Percentiles rank a stretch among this genome's conserved stretches.
Evolutionary conservation across 2,329 filamentous ascomycete species (phyloP).

Genomic region (Pestalotiopsis fici): DNA sequence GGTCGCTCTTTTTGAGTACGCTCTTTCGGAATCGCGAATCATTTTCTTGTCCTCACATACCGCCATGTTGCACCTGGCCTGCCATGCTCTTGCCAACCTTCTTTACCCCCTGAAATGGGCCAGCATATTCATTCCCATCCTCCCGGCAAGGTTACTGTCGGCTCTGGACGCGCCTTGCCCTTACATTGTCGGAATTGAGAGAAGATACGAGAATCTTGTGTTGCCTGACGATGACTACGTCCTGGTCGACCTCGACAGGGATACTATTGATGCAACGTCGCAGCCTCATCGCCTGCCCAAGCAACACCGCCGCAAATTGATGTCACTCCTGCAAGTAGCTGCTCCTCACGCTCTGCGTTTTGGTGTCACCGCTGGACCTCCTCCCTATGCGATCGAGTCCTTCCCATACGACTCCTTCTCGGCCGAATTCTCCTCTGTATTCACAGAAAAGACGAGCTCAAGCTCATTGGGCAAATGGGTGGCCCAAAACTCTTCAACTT

Average conservation of each 20-base stretch:
- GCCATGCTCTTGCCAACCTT: constrained; percentile 80
- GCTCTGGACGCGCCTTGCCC: constrained; percentile 94
- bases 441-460: constrained; percentile 68
- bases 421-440: constrained; percentile 80
- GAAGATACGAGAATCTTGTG: constrained; percentile 82
- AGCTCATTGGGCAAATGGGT: constrained; percentile 84
- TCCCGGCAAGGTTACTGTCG: constrained; percentile 84
- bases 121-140: constrained; percentile 89
- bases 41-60: constrained; percentile 96
- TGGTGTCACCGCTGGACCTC: constrained; percentile 84
- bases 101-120: constrained; percentile 92
- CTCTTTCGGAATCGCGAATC: constrained; percentile 89
- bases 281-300: constrained; percentile 79
- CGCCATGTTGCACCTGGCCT: constrained; percentile 92
- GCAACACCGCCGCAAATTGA: constrained; percentile 86
- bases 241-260: constrained; percentile 87
- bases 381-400: constrained; percentile 88
- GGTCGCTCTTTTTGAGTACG: constrained; percentile 89
- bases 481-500: constrained; percentile 84
- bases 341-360: constrained; percentile 87
- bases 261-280: constrained; percentile 83
- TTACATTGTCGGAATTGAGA: constrained; percentile 95
- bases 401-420: constrained; percentile 90
- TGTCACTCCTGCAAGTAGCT: constrained; percentile 83
- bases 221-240: constrained; percentile 96